A percentile compares a stretch with the other conserved stretches of the same genome.
Evolutionary conservation across 169 alveolate genomes (phyloP).

Genomic region (Cryptosporidium viatorum): DNA sequence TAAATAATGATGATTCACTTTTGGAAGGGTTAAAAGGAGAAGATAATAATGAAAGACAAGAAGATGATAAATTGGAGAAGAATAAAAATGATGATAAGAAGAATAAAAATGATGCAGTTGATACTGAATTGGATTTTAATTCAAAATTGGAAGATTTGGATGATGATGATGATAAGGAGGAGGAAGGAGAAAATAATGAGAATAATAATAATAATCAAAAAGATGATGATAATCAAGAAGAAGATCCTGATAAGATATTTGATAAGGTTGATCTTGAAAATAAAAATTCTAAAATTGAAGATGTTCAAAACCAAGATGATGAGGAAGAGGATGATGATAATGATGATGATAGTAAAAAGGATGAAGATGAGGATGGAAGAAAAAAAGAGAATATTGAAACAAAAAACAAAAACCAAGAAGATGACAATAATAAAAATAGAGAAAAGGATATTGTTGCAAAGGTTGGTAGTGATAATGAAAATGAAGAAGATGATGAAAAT

Average conservation of each 20-base stretch:
- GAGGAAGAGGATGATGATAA: slow-evolving; percentile 82
- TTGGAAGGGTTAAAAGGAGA: slow-evolving; percentile 80
- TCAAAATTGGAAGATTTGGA: slow-evolving; percentile 81
- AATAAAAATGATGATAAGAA: slow-evolving; percentile 77
- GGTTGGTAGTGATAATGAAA: slow-evolving; percentile 62
- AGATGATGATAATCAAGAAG: slow-evolving; percentile 77
- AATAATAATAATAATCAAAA: background rate
- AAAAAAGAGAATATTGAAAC: slow-evolving; percentile 82
- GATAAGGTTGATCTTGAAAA: slow-evolving; percentile 83
- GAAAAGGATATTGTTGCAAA: slow-evolving; percentile 79
- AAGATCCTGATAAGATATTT: slow-evolving; percentile 78
- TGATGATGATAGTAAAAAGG: slow-evolving; percentile 70
- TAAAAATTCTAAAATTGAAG: slow-evolving; percentile 83
- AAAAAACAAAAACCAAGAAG: slow-evolving; percentile 80
- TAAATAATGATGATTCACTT: slow-evolving; percentile 86
- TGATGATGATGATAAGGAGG: slow-evolving; percentile 83
- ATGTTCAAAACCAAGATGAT: slow-evolving; percentile 77
- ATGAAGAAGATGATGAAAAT: slow-evolving; percentile 76
- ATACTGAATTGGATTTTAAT: slow-evolving; percentile 83
- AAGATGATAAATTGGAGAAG: slow-evolving; percentile 76
- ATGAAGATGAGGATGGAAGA: slow-evolving; percentile 79
- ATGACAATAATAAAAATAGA: slow-evolving; percentile 77
- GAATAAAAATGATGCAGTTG: slow-evolving; percentile 81
- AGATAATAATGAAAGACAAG: slow-evolving; percentile 79
- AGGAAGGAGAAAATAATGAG: slow-evolving; percentile 77